Conservation (phyloP, 345 rosid species). For the Eucalyptus shirleyi region DNA sequence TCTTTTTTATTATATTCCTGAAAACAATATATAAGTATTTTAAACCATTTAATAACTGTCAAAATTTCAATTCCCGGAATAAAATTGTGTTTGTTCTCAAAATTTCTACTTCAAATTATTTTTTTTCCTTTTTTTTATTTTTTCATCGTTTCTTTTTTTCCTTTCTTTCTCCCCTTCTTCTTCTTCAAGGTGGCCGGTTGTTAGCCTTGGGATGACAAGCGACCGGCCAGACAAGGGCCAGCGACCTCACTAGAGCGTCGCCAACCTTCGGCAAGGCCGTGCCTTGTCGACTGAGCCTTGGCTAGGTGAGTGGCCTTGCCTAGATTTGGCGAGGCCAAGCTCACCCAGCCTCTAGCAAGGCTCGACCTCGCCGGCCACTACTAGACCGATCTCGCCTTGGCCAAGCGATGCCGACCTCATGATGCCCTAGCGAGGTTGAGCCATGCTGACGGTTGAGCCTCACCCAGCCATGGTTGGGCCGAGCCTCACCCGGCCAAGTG, state of each 20-base stretch:
- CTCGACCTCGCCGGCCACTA: fast-evolving
- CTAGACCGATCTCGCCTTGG: no score
- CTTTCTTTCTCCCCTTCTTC: no score
- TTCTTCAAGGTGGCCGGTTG: fast-evolving
- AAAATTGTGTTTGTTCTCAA: no score
- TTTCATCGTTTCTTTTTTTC: no score
- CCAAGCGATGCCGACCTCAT: fast-evolving
- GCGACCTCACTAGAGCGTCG: fast-evolving
- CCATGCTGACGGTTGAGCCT: fast-evolving
- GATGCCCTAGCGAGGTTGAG: fast-evolving
- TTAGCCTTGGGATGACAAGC: fast-evolving
- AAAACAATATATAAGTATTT: no score
- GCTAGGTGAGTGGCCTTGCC: no score
- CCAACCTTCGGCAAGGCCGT: fast-evolving
- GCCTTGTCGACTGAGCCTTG: no score
- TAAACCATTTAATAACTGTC: fast-evolving
- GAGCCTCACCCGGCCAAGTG: fast-evolving
- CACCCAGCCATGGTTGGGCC: no score
- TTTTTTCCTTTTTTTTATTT: no score
- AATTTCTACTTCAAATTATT: no score
- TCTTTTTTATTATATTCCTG: fast-evolving
- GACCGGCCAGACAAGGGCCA: fast-evolving
- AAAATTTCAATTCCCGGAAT: no score
- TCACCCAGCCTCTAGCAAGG: fast-evolving
- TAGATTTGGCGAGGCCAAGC: no score